Evolutionary conservation across 1,139 yeast species (phyloP).

Genomic region (Taiozyma sp.): DNA sequence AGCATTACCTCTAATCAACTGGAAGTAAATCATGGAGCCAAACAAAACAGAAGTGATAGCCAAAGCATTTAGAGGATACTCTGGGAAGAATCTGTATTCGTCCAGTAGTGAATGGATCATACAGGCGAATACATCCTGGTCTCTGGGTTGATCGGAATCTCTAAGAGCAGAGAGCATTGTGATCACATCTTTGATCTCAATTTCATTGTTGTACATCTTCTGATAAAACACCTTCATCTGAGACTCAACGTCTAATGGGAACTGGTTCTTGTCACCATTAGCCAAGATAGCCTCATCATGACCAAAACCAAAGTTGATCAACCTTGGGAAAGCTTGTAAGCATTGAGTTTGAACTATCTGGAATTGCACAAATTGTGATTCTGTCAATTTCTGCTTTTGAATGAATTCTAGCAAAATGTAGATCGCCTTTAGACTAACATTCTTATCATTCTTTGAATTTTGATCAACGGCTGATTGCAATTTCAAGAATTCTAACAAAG

Average conservation of each 20-base stretch:
- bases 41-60: conserved; percentile 94
- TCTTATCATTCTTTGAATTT: conserved; percentile 35
- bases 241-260: conserved; percentile 75
- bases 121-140: conserved; percentile 97
- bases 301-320: conserved; percentile 89
- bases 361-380: conserved; percentile 56
- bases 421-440: conserved; percentile 37
- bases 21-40: conserved; percentile 85
- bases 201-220: conserved; percentile 88
- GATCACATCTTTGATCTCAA: conserved; percentile 87
- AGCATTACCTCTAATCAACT: conserved; percentile 85
- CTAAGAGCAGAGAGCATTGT: conserved; percentile 75
- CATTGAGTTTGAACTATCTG: conserved; percentile 75
- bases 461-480: conserved; percentile 39
- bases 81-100: conserved; percentile 92
- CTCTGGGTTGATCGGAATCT: conserved; percentile 76
- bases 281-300: conserved; percentile 81
- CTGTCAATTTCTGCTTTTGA: conserved; percentile 27
- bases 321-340: conserved; percentile 84
- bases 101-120: conserved; percentile 95
- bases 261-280: conserved; percentile 48
- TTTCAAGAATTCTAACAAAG: conserved; percentile 31
- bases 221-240: conserved; percentile 94
- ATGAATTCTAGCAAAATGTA: conserved; percentile 32
- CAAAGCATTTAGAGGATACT: conserved; percentile 89